Conservation (phyloP, 129 eudicot species). For the Glebionis coronaria region DNA sequence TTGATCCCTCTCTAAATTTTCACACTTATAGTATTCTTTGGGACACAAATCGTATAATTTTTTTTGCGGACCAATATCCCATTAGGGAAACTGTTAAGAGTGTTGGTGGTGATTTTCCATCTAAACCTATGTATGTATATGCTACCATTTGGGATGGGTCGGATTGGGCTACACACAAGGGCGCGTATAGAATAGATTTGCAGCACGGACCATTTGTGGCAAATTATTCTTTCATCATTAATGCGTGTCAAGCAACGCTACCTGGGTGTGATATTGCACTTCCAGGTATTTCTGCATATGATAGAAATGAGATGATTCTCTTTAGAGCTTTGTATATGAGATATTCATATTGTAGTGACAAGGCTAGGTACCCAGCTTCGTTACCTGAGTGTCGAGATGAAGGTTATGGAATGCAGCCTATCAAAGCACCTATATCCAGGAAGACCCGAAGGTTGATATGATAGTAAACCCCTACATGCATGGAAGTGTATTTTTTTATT, state of each 20-base stretch:
- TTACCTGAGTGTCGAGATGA: conserved; percentile 37
- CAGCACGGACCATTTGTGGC: conserved; percentile 31
- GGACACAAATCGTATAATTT: conserved; percentile 27
- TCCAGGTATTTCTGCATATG: conserved; percentile 7
- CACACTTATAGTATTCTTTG: conserved; percentile 37
- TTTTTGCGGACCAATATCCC: conserved; percentile 31
- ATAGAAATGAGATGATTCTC: conserved; percentile 24
- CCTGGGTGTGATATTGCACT: conserved; percentile 6
- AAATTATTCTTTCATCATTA: conserved; percentile 22
- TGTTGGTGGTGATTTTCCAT: conserved; percentile 31
- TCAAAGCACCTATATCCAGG: neutral
- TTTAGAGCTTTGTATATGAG: conserved; percentile 36
- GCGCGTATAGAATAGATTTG: conserved; percentile 20
- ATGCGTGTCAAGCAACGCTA: conserved; percentile 27
- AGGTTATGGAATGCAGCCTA: neutral
- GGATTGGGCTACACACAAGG: conserved; percentile 41
- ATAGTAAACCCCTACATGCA: too few species aligned
- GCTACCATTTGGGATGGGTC: conserved; percentile 56
- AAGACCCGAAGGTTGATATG: neutral
- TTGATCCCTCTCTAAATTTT: conserved; percentile 42
- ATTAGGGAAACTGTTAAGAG: conserved; percentile 29
- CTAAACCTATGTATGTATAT: conserved; percentile 35
- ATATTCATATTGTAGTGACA: conserved; percentile 46
- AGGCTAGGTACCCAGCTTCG: conserved; percentile 24
- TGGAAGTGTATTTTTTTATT: neutral